Evolutionary conservation across 352 stramenopile genomes (phyloP), one percentile per base, ranked within the genome.

Genomic region (Blastocystis sp.): DNA sequence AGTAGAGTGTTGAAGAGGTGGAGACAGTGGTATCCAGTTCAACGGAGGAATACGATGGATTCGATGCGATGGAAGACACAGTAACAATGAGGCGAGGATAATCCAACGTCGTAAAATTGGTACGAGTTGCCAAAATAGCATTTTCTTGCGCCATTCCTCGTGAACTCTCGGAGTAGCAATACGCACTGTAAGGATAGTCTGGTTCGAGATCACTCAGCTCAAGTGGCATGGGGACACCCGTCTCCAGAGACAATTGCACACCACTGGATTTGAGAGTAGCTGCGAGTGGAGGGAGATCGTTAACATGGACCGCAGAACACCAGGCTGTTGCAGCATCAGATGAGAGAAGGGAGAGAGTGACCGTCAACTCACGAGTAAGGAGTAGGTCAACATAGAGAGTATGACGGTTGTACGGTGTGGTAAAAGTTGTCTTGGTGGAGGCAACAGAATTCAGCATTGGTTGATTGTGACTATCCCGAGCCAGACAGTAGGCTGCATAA

Each of bases 401-500:
- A 32, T 63, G 54, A 21, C 46, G 52, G 37, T 57, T 42, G 35
- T 74, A 24, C n/a, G 65, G 65, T 21, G 77, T 87, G 14, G n/a
- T 71, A 43, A 75, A 87, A 1, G 32, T 9, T 12, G 37, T 54
- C 0, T 27, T n/a, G 0, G 77, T 87, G 12, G 12, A n/a, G 9
- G 56, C 58, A 6, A 87, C 29, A 12, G 77, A 4, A 16, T 71
- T 87, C n/a, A 51, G 54, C 59, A 78, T 87, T 3, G 29, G n/a
- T 24, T 78, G 77, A 35, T 32, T 46, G n/a, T 52, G 19, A 29
- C 24, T 29, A 42, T 87, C 77, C 19, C 29, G 21, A n/a, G 59
- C 77, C 59, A 87, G 19, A 43, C 77, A 87, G 49, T 75, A 87
- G 29, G 77, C 56, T 21, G 7, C 27, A 32, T 87, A 87, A 29